Evolutionary conservation across 495 filamentous ascomycete species (phyloP).

Genomic region (Usnea hakonensis): DNA sequence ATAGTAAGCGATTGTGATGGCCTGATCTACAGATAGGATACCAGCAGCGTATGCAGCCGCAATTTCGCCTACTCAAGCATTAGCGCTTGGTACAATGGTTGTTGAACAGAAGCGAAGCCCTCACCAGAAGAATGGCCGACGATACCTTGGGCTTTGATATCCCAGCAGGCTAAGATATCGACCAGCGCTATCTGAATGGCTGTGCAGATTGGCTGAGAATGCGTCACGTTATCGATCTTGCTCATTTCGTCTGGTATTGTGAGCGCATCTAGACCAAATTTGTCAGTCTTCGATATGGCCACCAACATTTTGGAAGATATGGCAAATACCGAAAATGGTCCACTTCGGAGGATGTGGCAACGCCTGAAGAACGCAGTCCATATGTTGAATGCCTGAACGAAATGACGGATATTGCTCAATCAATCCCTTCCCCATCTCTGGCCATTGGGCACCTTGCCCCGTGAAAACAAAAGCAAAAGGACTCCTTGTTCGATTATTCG

Average conservation of each 20-base stretch:
- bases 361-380: background rate
- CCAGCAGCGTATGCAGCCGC: conserved; percentile 54
- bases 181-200: conserved; percentile 47
- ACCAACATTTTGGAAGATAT: no score
- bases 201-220: conserved; percentile 36
- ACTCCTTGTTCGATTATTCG: background rate
- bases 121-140: conserved; percentile 51
- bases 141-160: conserved; percentile 38
- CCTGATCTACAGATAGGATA: conserved; percentile 32
- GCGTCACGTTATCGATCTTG: conserved; percentile 7
- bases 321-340: background rate
- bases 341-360: background rate
- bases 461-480: conserved; percentile 16
- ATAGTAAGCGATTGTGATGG: conserved; percentile 34
- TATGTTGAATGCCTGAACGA: background rate
- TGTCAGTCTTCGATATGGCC: background rate
- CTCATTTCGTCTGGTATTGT: background rate
- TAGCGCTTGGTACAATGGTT: no score
- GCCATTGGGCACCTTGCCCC: conserved; percentile 20
- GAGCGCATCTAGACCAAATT: background rate
- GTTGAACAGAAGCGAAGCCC: background rate
- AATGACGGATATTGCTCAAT: background rate
- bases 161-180: conserved; percentile 36
- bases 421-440: conserved; percentile 8
- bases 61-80: conserved; percentile 41